A percentile compares a stretch with the other conserved stretches of the same genome.
Evolutionary conservation across 257 asterid species (phyloP).

Genomic region (Solanum raphanifolium): DNA sequence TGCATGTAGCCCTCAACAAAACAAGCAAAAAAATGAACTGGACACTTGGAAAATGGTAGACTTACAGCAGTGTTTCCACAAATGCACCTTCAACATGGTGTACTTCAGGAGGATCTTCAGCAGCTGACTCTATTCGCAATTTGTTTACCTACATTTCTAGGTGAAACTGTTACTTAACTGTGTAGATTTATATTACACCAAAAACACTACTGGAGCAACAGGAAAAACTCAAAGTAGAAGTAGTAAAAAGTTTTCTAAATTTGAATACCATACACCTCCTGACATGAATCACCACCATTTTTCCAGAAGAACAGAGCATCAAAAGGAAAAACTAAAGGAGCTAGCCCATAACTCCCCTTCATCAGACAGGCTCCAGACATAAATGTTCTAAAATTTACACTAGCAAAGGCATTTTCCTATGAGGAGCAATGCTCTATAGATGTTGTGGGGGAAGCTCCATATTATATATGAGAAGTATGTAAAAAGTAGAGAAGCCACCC

Average conservation of each 20-base stretch:
- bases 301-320: neutral
- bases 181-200: neutral
- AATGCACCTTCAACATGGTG: conserved; percentile 95
- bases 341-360: neutral
- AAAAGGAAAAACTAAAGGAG: neutral
- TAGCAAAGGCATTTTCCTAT: neutral
- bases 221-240: neutral
- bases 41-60: neutral
- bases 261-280: neutral
- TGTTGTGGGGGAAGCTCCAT: neutral
- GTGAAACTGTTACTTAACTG: conserved; percentile 1
- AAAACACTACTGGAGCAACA: neutral
- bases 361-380: neutral
- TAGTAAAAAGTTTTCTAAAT: neutral
- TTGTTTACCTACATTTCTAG: conserved; percentile 55
- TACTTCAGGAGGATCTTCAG: conserved; percentile 65
- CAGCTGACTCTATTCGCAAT: conserved; percentile 62
- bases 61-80: conserved; percentile 88
- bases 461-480: neutral
- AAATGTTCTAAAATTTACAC: neutral
- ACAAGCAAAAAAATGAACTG: neutral
- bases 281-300: neutral
- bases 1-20: neutral
- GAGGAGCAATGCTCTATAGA: neutral
- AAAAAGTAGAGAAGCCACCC: neutral